A percentile compares a stretch with the other conserved stretches of the same genome.
Evolutionary conservation across 2,329 filamentous ascomycete species (phyloP).

Genomic region (Diaporthe helianthi): DNA sequence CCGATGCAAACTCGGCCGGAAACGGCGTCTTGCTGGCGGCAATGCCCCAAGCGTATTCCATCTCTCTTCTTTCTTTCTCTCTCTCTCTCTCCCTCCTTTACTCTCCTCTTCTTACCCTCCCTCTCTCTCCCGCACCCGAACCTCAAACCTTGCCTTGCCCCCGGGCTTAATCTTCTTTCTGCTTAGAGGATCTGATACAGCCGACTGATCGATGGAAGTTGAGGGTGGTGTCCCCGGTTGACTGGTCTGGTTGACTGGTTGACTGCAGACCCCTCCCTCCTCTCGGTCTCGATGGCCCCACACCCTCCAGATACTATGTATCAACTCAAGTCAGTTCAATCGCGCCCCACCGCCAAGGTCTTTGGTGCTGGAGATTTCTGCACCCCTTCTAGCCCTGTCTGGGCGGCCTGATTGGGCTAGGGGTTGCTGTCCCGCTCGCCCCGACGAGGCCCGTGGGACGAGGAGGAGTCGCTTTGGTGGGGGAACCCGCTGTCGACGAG

Average conservation of each 20-base stretch:
- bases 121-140: too few species aligned
- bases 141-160: conserved; percentile 12
- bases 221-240: not conserved
- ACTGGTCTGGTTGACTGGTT: too few species aligned
- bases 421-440: not conserved
- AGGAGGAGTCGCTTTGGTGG: conserved; percentile 3
- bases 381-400: not conserved
- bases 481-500: not conserved
- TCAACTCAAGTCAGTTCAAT: conserved; percentile 12
- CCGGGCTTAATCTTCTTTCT: conserved; percentile 12
- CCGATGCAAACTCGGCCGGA: conserved; percentile 30
- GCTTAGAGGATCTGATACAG: conserved; percentile 9
- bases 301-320: conserved; percentile 4
- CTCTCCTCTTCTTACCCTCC: not conserved
- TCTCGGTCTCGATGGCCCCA: not conserved
- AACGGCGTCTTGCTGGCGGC: conserved; percentile 33
- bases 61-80: not conserved
- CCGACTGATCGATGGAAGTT: not conserved
- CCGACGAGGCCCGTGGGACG: conserved; percentile 16
- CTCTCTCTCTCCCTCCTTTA: not conserved
- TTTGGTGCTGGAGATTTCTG: conserved; percentile 3
- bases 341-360: conserved; percentile 9
- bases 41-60: conserved; percentile 34
- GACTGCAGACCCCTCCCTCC: conserved; percentile 4
- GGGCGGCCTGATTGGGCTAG: conserved; percentile 14